Percentiles rank a stretch among this genome's conserved stretches.
Evolutionary conservation across 164 flowering plant genomes (phyloP).

Genomic region (Buxus sempervirens): DNA sequence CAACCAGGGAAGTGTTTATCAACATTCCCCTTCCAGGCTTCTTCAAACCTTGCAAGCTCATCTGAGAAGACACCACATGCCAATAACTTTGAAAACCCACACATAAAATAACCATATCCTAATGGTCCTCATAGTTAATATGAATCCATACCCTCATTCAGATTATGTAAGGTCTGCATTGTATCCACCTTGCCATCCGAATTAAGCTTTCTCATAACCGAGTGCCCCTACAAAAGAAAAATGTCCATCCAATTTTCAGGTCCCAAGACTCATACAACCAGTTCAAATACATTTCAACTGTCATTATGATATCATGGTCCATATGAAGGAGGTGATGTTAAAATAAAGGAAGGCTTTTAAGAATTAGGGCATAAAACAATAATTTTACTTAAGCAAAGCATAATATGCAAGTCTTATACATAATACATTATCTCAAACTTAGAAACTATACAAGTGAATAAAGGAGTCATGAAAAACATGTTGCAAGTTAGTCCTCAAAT

Average conservation of each 20-base stretch:
- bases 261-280: neutral
- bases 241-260: neutral
- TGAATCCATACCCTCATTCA: constrained; percentile 60
- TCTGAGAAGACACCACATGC: constrained; percentile 31
- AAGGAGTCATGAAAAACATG: too few relatives aligned
- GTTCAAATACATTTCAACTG: neutral
- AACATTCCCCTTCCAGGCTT: constrained; percentile 68
- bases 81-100: neutral
- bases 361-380: too few relatives aligned
- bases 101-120: neutral
- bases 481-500: too few relatives aligned
- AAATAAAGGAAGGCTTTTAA: too few relatives aligned
- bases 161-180: constrained; percentile 71
- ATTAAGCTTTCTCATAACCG: constrained; percentile 70
- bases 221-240: constrained; percentile 63
- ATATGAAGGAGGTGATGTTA: too few relatives aligned
- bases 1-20: constrained; percentile 61
- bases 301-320: neutral
- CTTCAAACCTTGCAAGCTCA: constrained; percentile 71
- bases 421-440: too few relatives aligned
- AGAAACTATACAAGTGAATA: too few relatives aligned
- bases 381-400: too few relatives aligned
- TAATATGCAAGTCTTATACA: too few relatives aligned
- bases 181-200: constrained; percentile 83
- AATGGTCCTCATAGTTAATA: neutral